A percentile compares a stretch with the other conserved stretches of the same genome.
phyloP scores from a whole-genome alignment of 768 basidiomycete species.

The Serendipita sp. region DNA sequence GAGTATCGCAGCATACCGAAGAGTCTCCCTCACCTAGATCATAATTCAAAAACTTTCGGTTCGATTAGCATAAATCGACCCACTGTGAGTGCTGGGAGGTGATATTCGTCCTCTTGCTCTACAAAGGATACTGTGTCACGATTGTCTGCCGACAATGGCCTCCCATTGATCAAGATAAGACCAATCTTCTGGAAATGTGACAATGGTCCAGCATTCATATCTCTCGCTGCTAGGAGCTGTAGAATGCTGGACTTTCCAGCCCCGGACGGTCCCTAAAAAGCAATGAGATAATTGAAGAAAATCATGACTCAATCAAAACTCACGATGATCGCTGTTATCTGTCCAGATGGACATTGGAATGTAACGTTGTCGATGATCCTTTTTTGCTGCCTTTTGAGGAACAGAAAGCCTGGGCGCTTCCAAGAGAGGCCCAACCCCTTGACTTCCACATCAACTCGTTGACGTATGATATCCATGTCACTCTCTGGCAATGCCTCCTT shows the following conservation, averaged over 20 bases:
- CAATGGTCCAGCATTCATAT: slow-evolving; percentile 17
- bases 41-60: slow-evolving; percentile 7
- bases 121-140: slow-evolving; percentile 19
- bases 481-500: slow-evolving; percentile 13
- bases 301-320: neutral
- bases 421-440: slow-evolving; percentile 9
- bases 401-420: neutral
- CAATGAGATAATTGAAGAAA: neutral
- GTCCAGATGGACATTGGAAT: slow-evolving; percentile 19
- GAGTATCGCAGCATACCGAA: slow-evolving; percentile 25
- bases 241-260: slow-evolving; percentile 22
- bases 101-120: slow-evolving; percentile 26
- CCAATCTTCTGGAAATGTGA: slow-evolving; percentile 19
- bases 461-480: slow-evolving; percentile 17
- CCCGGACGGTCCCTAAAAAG: slow-evolving; percentile 14
- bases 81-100: slow-evolving; percentile 22
- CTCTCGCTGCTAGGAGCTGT: slow-evolving; percentile 21
- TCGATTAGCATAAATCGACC: neutral
- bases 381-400: slow-evolving; percentile 13
- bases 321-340: slow-evolving; percentile 22
- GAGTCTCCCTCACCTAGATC: slow-evolving; percentile 17
- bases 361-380: slow-evolving; percentile 20
- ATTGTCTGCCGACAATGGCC: slow-evolving; percentile 8
- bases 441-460: slow-evolving; percentile 20
- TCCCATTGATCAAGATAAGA: slow-evolving; percentile 18